Conservation (phyloP, 208 protist species). For the Vickermania ingenoplastis region DNA sequence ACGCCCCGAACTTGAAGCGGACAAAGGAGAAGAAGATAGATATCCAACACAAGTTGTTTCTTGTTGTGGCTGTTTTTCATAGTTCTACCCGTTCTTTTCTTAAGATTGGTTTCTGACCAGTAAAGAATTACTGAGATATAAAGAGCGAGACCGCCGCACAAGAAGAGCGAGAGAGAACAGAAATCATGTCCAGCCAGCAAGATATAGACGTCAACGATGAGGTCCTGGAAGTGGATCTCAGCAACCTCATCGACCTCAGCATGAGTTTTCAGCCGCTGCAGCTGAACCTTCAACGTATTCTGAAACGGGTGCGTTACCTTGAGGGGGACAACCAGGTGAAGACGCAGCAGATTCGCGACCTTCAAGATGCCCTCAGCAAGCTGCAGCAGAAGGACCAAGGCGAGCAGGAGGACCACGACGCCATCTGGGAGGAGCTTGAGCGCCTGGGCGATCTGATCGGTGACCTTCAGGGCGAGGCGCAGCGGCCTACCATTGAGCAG, state of each 20-base stretch:
- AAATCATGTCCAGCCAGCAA: not conserved
- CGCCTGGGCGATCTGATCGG: slow-evolving; percentile 46
- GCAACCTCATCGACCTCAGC: slow-evolving; percentile 64
- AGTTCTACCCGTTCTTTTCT: no score
- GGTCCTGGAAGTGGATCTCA: slow-evolving; percentile 52
- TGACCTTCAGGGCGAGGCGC: slow-evolving; percentile 31
- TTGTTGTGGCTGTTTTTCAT: no score
- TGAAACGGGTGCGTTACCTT: slow-evolving; percentile 35
- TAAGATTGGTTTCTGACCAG: no score
- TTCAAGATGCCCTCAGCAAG: slow-evolving; percentile 19
- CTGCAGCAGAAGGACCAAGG: slow-evolving; percentile 9
- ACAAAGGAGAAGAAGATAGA: no score
- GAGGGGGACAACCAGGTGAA: slow-evolving; percentile 43
- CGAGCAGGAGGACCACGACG: slow-evolving; percentile 12
- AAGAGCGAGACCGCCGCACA: no score
- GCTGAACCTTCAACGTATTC: slow-evolving; percentile 50
- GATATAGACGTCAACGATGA: slow-evolving; percentile 5
- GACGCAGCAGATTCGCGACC: slow-evolving; percentile 23
- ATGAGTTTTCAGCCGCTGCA: slow-evolving; percentile 69
- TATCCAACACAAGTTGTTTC: no score
- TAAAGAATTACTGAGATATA: no score
- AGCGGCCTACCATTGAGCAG: slow-evolving; percentile 67
- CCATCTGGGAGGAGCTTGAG: slow-evolving; percentile 55
- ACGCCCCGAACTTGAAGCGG: no score
- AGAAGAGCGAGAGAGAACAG: no score